Evolutionary conservation across 176 grass and related monocot species (phyloP).

Genomic region (Triticum monococcum): DNA sequence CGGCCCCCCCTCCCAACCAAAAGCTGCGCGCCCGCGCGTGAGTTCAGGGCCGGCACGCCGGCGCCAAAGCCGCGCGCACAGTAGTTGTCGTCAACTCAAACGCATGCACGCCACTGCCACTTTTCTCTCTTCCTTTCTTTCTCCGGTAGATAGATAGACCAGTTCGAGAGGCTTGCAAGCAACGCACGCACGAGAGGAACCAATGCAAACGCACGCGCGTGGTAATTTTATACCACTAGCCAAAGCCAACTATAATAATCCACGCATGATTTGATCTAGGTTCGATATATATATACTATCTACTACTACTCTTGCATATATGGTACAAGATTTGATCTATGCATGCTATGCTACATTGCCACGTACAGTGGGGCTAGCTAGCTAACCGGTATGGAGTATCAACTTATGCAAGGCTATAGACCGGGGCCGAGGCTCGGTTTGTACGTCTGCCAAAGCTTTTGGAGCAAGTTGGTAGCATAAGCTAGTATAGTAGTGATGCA

Average conservation of each 20-base stretch:
- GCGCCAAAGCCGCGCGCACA: conserved; percentile 19
- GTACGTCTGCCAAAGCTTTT: neutral
- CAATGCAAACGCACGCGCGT: neutral
- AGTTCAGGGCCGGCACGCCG: conserved; percentile 12
- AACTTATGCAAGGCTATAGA: neutral
- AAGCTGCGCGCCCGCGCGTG: conserved; percentile 9
- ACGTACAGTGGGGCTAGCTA: neutral
- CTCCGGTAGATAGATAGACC: neutral
- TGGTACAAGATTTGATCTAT: conserved; percentile 21
- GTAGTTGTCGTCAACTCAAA: conserved; percentile 10
- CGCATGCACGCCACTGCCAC: neutral
- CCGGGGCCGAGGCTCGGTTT: neutral
- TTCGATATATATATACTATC: neutral
- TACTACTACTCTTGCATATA: neutral
- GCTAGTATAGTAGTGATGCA: neutral
- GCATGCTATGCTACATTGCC: neutral
- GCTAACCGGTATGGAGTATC: neutral
- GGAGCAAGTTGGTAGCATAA: neutral
- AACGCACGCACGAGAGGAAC: neutral
- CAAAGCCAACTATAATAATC: neutral
- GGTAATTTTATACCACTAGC: neutral
- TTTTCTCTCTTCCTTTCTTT: neutral
- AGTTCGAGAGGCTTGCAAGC: neutral
- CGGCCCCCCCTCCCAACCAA: conserved; percentile 1
- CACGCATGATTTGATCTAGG: neutral